Evolutionary conservation across 768 basidiomycete species (phyloP).

Genomic region (Auriculariales sp.): DNA sequence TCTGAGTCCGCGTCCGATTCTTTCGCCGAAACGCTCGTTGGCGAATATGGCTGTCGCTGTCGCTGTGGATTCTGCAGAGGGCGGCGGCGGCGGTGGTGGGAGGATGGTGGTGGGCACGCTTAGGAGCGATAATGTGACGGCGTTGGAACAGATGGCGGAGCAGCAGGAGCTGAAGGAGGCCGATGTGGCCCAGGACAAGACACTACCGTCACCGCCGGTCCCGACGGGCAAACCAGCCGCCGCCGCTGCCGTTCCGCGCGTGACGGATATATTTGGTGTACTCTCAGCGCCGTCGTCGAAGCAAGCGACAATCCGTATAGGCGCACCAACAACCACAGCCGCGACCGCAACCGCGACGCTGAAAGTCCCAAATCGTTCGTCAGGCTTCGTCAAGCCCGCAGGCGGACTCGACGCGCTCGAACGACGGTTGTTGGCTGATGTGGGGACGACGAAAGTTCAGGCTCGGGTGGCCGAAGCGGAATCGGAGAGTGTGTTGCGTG

Average conservation of each 20-base stretch:
- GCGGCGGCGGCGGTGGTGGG: constrained; percentile 5
- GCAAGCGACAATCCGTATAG: not conserved
- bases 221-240: constrained; percentile 25
- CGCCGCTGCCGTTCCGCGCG: not conserved
- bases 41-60: constrained; percentile 21
- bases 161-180: constrained; percentile 3
- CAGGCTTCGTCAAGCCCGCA: constrained; percentile 5
- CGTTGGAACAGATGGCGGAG: constrained; percentile 61
- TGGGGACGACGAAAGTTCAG: constrained; percentile 42
- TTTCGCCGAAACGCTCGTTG: constrained; percentile 50
- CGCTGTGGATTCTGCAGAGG: constrained; percentile 1
- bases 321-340: not conserved
- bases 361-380: constrained; percentile 14
- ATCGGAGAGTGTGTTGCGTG: not conserved
- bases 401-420: constrained; percentile 65
- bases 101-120: constrained; percentile 20
- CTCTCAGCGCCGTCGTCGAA: not conserved
- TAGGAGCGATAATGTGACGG: constrained; percentile 48
- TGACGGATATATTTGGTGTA: constrained; percentile 1
- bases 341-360: constrained; percentile 7
- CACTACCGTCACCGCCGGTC: constrained; percentile 43
- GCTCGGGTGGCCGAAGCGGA: not conserved
- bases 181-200: constrained; percentile 29
- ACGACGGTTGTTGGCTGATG: constrained; percentile 48
- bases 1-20: constrained; percentile 53